phyloP scores from a whole-genome alignment of 177 flowering plant genomes.

The Vitis hybrid region DNA sequence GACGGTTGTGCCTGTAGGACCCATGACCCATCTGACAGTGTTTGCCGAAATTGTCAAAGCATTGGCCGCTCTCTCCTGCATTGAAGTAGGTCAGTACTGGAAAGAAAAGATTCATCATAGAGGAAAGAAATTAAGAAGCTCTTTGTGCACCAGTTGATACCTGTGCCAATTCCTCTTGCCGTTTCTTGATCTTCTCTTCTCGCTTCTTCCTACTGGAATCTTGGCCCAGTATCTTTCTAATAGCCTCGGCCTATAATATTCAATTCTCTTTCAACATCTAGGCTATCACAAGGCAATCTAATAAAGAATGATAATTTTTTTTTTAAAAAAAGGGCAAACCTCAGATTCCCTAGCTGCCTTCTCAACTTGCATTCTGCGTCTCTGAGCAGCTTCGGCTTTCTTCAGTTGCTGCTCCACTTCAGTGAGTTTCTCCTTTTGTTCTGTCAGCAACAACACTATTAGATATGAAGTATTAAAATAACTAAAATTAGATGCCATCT shows the following conservation, averaged over 20 bases:
- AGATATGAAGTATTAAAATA: not conserved
- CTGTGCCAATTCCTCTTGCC: slow-evolving; percentile 41
- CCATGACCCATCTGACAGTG: slow-evolving; percentile 43
- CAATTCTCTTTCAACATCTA: not conserved
- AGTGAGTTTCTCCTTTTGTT: slow-evolving; percentile 48
- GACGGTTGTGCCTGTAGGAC: slow-evolving; percentile 48
- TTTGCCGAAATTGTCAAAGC: slow-evolving; percentile 28
- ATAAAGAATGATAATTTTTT: not conserved
- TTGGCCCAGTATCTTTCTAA: slow-evolving; percentile 60
- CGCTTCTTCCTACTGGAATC: slow-evolving; percentile 51
- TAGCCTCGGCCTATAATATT: slow-evolving; percentile 49
- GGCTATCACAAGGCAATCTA: not conserved
- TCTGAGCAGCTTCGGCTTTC: slow-evolving; percentile 64
- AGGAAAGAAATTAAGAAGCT: not conserved
- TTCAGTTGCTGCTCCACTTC: slow-evolving; percentile 58
- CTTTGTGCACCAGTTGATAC: slow-evolving; percentile 5
- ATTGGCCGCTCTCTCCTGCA: slow-evolving; percentile 51
- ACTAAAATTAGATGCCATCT: not conserved
- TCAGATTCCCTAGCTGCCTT: slow-evolving; percentile 56
- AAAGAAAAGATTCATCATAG: not conserved
- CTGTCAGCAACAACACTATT: slow-evolving; percentile 24
- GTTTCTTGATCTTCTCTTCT: slow-evolving; percentile 44
- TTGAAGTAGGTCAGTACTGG: not conserved
- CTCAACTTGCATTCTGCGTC: slow-evolving; percentile 52
- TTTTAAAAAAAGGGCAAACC: slow-evolving; percentile 23